A percentile compares a stretch with the other conserved stretches of the same genome.
Conservation (phyloP, 1,139 yeast species). For the Magnusiomyces tetraspermus region DNA sequence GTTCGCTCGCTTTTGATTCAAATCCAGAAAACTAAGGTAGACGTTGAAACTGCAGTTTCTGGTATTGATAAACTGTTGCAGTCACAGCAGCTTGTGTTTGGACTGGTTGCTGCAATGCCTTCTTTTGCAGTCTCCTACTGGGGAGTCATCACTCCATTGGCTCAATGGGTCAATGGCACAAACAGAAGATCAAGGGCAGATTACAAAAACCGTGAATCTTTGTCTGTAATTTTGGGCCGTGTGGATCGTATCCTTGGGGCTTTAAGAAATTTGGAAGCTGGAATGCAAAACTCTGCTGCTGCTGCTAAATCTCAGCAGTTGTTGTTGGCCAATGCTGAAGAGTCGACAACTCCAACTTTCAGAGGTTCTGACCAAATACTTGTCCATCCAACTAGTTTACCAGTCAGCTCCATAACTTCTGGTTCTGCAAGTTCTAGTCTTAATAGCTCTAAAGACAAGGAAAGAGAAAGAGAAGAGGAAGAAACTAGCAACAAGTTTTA, state of each 20-base stretch:
- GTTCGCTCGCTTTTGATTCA: slow-evolving; percentile 75
- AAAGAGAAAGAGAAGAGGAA: slow-evolving; percentile 25
- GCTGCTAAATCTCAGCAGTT: too few relatives aligned
- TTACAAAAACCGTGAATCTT: neutral
- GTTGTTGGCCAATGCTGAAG: too few relatives aligned
- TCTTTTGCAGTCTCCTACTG: slow-evolving; percentile 26
- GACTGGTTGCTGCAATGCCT: slow-evolving; percentile 82
- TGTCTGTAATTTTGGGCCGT: slow-evolving; percentile 6
- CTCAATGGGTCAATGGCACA: slow-evolving; percentile 33
- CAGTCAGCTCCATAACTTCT: too few relatives aligned
- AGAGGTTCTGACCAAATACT: too few relatives aligned
- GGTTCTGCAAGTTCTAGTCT: neutral
- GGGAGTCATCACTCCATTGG: slow-evolving; percentile 42
- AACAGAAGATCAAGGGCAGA: slow-evolving; percentile 34
- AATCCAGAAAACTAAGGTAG: slow-evolving; percentile 90
- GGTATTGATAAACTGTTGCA: slow-evolving; percentile 86
- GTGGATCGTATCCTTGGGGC: slow-evolving; percentile 15
- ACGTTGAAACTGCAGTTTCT: slow-evolving; percentile 78
- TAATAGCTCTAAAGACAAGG: neutral
- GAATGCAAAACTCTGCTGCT: neutral
- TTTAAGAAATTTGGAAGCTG: neutral
- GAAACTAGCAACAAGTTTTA: slow-evolving; percentile 44
- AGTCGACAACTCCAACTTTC: too few relatives aligned
- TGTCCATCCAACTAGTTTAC: too few relatives aligned
- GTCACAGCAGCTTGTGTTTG: slow-evolving; percentile 88